These are phyloP conservation scores for Saccharomycopsis babjevae DNA, from an alignment of 805 yeast species.

Conservation along the genomic window DNA sequence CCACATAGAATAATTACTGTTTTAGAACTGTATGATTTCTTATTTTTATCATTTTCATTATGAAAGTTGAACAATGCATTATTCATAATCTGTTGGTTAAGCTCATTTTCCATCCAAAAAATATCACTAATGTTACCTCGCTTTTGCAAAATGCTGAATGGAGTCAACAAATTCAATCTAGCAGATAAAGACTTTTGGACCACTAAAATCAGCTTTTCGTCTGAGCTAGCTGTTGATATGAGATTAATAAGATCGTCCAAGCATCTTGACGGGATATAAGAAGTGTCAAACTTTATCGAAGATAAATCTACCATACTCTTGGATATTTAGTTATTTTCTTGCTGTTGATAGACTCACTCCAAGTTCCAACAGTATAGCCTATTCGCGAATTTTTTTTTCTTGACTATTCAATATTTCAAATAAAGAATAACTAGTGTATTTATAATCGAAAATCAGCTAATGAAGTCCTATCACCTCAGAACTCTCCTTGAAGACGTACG, in stretches of 20 bases:
- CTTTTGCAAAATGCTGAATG: constrained; percentile 43
- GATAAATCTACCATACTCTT: constrained; percentile 13
- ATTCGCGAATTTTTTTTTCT: no score
- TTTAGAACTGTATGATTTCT: neutral
- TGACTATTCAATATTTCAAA: no score
- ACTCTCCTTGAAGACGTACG: no score
- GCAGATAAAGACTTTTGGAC: constrained; percentile 37
- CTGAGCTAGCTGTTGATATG: constrained; percentile 1
- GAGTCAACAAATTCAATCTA: constrained; percentile 42
- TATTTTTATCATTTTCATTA: neutral
- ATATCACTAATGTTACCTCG: constrained; percentile 40
- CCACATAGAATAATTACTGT: constrained; percentile 21
- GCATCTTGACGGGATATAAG: constrained; percentile 4
- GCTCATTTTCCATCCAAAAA: constrained; percentile 33
- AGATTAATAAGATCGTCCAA: constrained; percentile 5
- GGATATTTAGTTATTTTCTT: neutral
- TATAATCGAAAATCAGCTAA: no score
- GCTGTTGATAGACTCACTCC: neutral
- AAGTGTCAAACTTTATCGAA: constrained; percentile 10
- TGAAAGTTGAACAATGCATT: constrained; percentile 15
- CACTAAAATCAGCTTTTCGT: constrained; percentile 9
- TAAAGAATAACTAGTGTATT: no score
- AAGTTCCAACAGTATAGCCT: neutral
- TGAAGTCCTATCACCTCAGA: no score
- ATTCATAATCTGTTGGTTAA: constrained; percentile 1